phyloP scores from a whole-genome alignment of 805 yeast species.

The Wickerhamiella sergipiensis region DNA sequence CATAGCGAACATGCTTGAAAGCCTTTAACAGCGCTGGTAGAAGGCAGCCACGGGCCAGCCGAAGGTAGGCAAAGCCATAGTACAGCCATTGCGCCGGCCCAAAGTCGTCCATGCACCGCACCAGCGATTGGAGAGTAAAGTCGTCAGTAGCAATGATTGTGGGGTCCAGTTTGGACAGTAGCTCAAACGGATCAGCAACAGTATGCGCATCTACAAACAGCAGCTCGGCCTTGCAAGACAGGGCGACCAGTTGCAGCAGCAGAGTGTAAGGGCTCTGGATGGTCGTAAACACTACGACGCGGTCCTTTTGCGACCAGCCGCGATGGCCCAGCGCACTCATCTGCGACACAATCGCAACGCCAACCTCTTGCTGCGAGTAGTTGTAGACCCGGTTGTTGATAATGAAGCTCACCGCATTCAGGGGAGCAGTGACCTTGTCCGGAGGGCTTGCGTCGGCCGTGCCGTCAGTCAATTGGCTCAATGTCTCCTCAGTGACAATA shows the following conservation, averaged over 20 bases:
- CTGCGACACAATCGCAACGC: constrained; percentile 27
- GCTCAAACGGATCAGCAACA: constrained; percentile 13
- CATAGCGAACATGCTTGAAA: constrained; percentile 19
- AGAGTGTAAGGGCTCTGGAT: constrained; percentile 18
- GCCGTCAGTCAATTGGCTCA: not conserved
- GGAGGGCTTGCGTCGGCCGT: not conserved
- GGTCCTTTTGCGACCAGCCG: constrained; percentile 20
- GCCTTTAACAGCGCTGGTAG: constrained; percentile 16
- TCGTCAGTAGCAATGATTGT: constrained; percentile 23
- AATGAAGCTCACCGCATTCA: not conserved
- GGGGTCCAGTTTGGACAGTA: constrained; percentile 17
- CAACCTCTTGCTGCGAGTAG: constrained; percentile 18
- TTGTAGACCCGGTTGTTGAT: not conserved
- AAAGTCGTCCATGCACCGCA: constrained; percentile 16
- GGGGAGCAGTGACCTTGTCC: not conserved
- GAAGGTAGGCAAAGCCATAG: constrained; percentile 8
- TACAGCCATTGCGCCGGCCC: constrained; percentile 8
- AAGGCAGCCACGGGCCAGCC: constrained; percentile 20
- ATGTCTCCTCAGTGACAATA: constrained; percentile 5
- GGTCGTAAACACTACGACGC: constrained; percentile 21
- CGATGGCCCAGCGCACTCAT: constrained; percentile 23
- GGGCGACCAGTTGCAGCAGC: constrained; percentile 21
- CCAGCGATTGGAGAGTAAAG: constrained; percentile 18
- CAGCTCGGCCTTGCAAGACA: constrained; percentile 17
- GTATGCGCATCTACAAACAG: constrained; percentile 13